phyloP scores from a whole-genome alignment of 2,329 filamentous ascomycete species.

The Amauroascus verrucosus region DNA sequence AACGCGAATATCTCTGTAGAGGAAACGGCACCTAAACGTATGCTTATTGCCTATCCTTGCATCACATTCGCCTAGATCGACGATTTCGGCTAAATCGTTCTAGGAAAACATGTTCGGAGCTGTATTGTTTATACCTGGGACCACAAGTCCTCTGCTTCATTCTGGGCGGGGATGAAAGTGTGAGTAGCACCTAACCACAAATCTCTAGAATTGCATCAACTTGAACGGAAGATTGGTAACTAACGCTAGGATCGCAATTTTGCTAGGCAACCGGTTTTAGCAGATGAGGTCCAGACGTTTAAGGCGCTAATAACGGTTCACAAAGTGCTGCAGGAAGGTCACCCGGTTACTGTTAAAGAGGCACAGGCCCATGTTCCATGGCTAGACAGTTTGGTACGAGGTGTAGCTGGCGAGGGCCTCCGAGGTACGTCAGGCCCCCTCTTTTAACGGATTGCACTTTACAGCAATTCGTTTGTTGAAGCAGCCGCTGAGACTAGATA shows the following conservation, averaged over 20 bases:
- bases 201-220: neutral
- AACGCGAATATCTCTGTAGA: conserved; percentile 32
- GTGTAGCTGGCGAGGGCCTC: conserved; percentile 70
- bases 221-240: too few relatives aligned
- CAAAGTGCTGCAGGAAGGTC: conserved; percentile 94
- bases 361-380: conserved; percentile 79
- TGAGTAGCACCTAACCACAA: conserved; percentile 41
- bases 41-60: conserved; percentile 18
- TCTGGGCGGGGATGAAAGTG: conserved; percentile 99
- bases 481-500: neutral
- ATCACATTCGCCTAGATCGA: conserved; percentile 50
- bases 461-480: neutral
- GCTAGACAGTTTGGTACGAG: conserved; percentile 85
- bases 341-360: conserved; percentile 76
- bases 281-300: conserved; percentile 97
- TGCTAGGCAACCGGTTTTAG: conserved; percentile 81
- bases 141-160: conserved; percentile 86
- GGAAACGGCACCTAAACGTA: conserved; percentile 59
- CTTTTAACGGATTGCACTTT: neutral
- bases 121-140: conserved; percentile 99
- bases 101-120: conserved; percentile 87
- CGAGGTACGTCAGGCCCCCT: conserved; percentile 46
- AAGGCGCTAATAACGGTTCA: conserved; percentile 96
- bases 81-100: conserved; percentile 35
- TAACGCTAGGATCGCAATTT: conserved; percentile 4